Percentiles rank a stretch among this genome's conserved stretches.
These are phyloP conservation scores for Alloteropsis angusta DNA, from an alignment of 202 grass and related monocot species.

Conservation along the genomic window DNA sequence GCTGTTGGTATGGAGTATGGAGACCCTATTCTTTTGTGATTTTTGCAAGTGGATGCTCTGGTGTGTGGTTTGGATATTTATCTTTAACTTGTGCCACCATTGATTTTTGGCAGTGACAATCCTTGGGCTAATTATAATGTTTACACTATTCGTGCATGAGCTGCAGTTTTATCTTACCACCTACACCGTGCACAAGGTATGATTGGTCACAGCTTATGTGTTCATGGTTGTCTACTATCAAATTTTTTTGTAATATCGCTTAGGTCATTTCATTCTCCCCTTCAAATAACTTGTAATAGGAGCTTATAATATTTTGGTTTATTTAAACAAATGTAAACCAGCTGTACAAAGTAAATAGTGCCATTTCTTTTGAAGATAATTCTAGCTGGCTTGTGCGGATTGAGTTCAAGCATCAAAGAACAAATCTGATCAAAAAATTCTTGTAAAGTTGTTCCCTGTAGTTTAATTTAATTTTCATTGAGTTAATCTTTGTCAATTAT, in stretches of 20 bases:
- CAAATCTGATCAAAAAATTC: neutral
- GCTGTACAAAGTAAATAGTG: neutral
- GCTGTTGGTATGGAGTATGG: conserved; percentile 57
- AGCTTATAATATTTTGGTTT: neutral
- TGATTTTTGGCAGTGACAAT: conserved; percentile 50
- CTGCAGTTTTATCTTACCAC: conserved; percentile 84
- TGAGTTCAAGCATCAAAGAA: neutral
- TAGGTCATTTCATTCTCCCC: neutral
- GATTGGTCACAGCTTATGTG: neutral
- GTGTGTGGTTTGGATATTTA: neutral
- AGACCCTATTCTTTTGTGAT: neutral
- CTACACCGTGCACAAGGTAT: conserved; percentile 72
- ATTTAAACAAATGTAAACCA: neutral
- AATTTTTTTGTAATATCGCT: too few relatives aligned
- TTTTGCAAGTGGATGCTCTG: neutral
- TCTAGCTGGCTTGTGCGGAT: neutral
- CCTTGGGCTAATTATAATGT: conserved; percentile 54
- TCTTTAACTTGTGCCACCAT: neutral
- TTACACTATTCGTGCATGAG: conserved; percentile 67
- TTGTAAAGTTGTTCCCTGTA: neutral
- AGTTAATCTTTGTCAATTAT: neutral
- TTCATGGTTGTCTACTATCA: conserved; percentile 3
- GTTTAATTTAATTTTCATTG: neutral
- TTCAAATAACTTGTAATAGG: neutral
- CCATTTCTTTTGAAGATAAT: neutral